Base-by-base conservation (phyloP, 306 rosid genomes). In the Cucurbita argyrosperma region DNA sequence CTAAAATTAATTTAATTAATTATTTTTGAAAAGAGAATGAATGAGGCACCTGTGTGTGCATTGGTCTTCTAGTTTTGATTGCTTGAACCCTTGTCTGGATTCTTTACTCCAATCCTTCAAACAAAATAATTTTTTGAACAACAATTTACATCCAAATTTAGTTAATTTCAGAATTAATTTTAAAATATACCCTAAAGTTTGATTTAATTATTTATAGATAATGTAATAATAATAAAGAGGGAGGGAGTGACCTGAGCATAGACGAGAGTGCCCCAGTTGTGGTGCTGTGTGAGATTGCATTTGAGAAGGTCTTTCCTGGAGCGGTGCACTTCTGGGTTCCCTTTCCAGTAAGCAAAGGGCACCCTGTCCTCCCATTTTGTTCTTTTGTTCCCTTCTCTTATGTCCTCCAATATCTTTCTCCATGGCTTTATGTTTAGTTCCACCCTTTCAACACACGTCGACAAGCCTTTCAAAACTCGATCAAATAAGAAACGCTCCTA, bases 321-420 rank as follows among this genome's bases (percentile, higher is more conserved):
- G 47, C 79, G 66, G 68, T 87, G 79, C 53, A 92, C 98, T 47
- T 10, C 0, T 39, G 96, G 96, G 77, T 92, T 92, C 38, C 98
- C 96, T 78, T 59, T 92, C 96, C 96, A 90, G 70, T 85, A 87
- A 15, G 96, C 96, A 18, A 84, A 90, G 2, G 96, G 92, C 18
- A 76, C 81, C 74, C 96, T 92, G 7, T 92, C 96, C 66, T 82
- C 39, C 92, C 96, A 92, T 42, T 80, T 81, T 11, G 51, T 88
- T 67, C 71, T 88, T 71, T 71, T 83, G 82, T 88, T 92, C 15
- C 96, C 96, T 78, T 87, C 84, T 75, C 83, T 85, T 16, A 92
- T 84, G 7, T 78, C 89, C 66, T 71, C 61, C 19, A 88, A 49
- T 8, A 80, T 50, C 13, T 71, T 46, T 55, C 50, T 62, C 98